These are phyloP conservation scores for Psilocybe subaeruginosa DNA, from an alignment of 768 basidiomycete species.

Conservation along the genomic window DNA sequence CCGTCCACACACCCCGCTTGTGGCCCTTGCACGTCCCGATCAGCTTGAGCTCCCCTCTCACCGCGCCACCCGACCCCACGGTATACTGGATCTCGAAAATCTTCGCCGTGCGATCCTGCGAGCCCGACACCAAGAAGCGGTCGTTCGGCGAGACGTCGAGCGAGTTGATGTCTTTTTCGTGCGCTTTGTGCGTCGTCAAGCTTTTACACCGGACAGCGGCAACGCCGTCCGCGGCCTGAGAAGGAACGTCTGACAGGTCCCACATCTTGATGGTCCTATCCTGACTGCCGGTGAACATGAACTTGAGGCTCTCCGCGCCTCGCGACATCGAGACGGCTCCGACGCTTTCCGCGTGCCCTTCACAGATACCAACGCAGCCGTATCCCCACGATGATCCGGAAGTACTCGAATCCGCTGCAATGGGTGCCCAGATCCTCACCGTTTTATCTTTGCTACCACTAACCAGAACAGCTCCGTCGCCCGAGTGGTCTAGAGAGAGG, in stretches of 20 bases:
- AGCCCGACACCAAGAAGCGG: constrained; percentile 86
- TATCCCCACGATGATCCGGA: constrained; percentile 49
- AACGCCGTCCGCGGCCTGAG: constrained; percentile 22
- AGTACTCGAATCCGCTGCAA: constrained; percentile 10
- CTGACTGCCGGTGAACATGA: constrained; percentile 95
- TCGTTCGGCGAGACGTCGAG: constrained; percentile 93
- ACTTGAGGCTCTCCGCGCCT: constrained; percentile 48
- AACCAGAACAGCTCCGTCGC: constrained; percentile 72
- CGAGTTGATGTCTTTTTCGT: constrained; percentile 99
- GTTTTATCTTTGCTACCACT: constrained; percentile 94
- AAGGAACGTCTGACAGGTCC: constrained; percentile 71
- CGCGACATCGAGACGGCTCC: constrained; percentile 89
- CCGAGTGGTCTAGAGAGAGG: constrained; percentile 74
- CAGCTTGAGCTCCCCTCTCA: constrained; percentile 72
- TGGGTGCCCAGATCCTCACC: constrained; percentile 79
- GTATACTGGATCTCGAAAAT: constrained; percentile 77
- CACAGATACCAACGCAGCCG: constrained; percentile 82
- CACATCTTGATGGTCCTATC: constrained; percentile 99
- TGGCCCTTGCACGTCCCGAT: constrained; percentile 94
- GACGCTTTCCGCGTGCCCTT: constrained; percentile 93
- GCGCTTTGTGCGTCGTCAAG: constrained; percentile 85
- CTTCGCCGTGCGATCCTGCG: constrained; percentile 95
- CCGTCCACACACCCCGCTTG: constrained; percentile 95
- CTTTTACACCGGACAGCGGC: constrained; percentile 62
- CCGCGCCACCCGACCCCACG: constrained; percentile 39